phyloP scores from a whole-genome alignment of 75 land plant species.

The Ceratopteris richardii region DNA sequence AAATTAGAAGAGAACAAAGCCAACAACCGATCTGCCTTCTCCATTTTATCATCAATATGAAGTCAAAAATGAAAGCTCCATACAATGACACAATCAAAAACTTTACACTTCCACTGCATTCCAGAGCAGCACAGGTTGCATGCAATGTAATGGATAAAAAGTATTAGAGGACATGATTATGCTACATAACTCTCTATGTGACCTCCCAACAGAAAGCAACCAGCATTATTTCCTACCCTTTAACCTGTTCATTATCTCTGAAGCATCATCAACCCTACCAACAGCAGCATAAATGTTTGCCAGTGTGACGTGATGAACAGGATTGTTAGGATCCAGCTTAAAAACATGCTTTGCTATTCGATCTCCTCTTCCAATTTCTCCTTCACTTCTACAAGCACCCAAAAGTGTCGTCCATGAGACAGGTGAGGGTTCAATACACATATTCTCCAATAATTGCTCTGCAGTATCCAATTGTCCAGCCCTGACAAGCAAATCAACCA shows the following conservation, averaged over 20 bases:
- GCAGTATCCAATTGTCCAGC: constrained; percentile 9
- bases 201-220: not conserved
- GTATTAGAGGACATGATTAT: too few species aligned
- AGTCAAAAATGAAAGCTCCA: too few species aligned
- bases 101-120: too few species aligned
- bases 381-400: constrained; percentile 13
- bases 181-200: not conserved
- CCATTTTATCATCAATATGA: too few species aligned
- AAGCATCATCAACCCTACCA: not conserved
- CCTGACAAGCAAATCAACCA: constrained; percentile 16
- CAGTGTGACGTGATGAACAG: constrained; percentile 15
- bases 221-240: constrained; percentile 12
- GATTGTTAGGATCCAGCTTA: constrained; percentile 6
- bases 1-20: too few species aligned
- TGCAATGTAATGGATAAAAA: too few species aligned
- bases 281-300: constrained; percentile 21
- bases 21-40: too few species aligned
- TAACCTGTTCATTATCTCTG: constrained; percentile 2
- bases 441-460: constrained; percentile 8
- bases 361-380: constrained; percentile 5
- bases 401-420: constrained; percentile 13
- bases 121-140: too few species aligned
- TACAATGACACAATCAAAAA: too few species aligned
- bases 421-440: constrained; percentile 11
- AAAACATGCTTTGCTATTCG: constrained; percentile 12